Percentiles rank a stretch among this genome's conserved stretches.
Conservation (phyloP, 2,329 filamentous ascomycete species). For the Madurella fahalii region DNA sequence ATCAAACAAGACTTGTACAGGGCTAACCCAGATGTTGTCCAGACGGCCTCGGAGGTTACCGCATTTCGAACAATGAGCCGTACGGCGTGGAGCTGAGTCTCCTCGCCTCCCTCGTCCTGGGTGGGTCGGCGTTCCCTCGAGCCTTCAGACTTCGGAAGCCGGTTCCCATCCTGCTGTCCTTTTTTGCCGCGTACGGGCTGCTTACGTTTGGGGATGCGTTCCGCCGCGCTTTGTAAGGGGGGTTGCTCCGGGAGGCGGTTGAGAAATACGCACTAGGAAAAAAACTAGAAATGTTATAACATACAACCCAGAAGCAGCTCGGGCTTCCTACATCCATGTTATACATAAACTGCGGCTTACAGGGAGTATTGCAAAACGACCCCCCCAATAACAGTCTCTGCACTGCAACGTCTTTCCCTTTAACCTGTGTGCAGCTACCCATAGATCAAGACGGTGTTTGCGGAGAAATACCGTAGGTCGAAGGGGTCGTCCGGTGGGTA, state of each 20-base stretch:
- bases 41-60: constrained; percentile 77
- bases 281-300: constrained; percentile 5
- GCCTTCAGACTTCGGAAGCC: constrained; percentile 82
- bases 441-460: neutral
- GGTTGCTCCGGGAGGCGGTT: neutral
- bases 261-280: neutral
- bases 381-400: neutral
- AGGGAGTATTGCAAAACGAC: constrained; percentile 3
- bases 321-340: constrained; percentile 4
- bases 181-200: constrained; percentile 75
- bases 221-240: constrained; percentile 36
- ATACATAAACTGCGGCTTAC: constrained; percentile 7
- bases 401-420: neutral
- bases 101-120: constrained; percentile 80
- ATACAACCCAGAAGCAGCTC: constrained; percentile 6
- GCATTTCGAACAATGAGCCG: constrained; percentile 67
- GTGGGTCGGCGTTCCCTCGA: constrained; percentile 77
- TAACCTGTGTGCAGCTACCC: neutral
- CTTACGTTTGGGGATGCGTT: constrained; percentile 73
- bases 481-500: neutral
- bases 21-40: constrained; percentile 7
- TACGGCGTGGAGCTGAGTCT: constrained; percentile 90
- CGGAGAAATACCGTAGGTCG: neutral
- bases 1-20: neutral
- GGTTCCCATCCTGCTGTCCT: constrained; percentile 72